Evolutionary conservation across 2,329 filamentous ascomycete genomes (phyloP), one percentile per base, ranked within the genome.

Genomic region (Paraconiothyrium sp.): DNA sequence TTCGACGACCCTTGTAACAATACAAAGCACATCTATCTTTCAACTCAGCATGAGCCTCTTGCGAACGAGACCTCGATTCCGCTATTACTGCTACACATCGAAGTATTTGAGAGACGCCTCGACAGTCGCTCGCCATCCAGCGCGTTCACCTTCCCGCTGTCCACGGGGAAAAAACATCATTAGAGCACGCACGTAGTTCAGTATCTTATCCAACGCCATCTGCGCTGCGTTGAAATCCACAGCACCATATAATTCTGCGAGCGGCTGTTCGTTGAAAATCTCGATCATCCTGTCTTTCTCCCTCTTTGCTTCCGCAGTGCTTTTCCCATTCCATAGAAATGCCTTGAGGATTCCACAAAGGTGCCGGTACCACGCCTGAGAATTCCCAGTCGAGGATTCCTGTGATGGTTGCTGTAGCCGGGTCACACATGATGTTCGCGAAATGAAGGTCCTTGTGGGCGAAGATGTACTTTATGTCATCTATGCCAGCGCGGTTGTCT

Each of bases 381-480:
- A 48, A 48, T 16, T 48, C 46, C 46, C 46, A 48, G 46, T 48
- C 46, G 22, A 48, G 20, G 13, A 24, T 48, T 24, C 22, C 22
- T 24, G 46, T 48, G 11, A 48, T 48, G 22, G 10, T 48, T 3
- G 22, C 46, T 24, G 46, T 24, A 9, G 13, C 46, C 22, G 27
- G 27, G 16, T 48, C 46, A n/a, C 13, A 48, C 46, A 48, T 24
- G 8, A 48, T 20, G 20, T 48, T 48, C 2, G 46, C 46, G 27
- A 48, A 48, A 48, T 48, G 46, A 24, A 48, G 46, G 27, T 47
- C 44, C 13, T 47, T 47, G 16, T 47, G 44, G 9, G 44, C 44
- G 16, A 47, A 27, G n/a, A 20, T 20, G n/a, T 22, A 27, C 16
- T 20, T 47, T 3, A 47, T 27, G 11, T 20, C n/a, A 20, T 47